Base-by-base conservation (phyloP, 2,329 filamentous ascomycete genomes). In the Parastagonospora nodorum region DNA sequence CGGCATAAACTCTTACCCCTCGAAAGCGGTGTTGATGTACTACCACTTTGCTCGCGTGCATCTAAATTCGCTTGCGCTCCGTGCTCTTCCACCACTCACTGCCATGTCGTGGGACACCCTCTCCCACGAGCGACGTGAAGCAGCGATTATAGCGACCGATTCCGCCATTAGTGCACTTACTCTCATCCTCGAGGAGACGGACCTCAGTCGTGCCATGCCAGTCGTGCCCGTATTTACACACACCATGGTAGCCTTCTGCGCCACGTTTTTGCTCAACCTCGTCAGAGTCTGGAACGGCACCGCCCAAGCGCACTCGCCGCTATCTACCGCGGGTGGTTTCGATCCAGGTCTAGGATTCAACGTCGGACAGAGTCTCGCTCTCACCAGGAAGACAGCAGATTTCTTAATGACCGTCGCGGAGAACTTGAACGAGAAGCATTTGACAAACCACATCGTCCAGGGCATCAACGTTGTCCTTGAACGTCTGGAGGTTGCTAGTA, bases 1-100 rank as follows among this genome's bases (percentile, higher is more conserved):
- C n/a, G 42, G 48, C 11, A 68, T 71, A 16, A 64, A 64, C 3
- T 69, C 67, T 4, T 71, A 69, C 36, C 78, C 78, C 2, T 78
- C 77, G 5, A 80, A 80, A 58, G 79, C 78, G 3, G 77, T 81
- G 8, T 75, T 80, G 1, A 64, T 82, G 4, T 80, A 82, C 60
- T 81, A 80, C 57, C 77, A 82, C 58, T 82, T 82, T 53, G 79
- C 78, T n/a, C 78, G 78, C 43, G 80, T 82, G 47, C 79, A 82
- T 44, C 73, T 82, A 27, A 80, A 82, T 50, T 64, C 79, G 62
- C 61, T 82, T 71, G 61, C 77, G 63, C 50, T 81, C 63, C 42
- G 79, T 68, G 50, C 66, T 0, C 42, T 70, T 70, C 63, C 72
- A 74, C 14, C 76, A 69, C 59, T 77, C 72, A 73, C 74, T 75